Evolutionary conservation across 73 alveolate species (phyloP).

Genomic region (Tetrahymena borealis): DNA sequence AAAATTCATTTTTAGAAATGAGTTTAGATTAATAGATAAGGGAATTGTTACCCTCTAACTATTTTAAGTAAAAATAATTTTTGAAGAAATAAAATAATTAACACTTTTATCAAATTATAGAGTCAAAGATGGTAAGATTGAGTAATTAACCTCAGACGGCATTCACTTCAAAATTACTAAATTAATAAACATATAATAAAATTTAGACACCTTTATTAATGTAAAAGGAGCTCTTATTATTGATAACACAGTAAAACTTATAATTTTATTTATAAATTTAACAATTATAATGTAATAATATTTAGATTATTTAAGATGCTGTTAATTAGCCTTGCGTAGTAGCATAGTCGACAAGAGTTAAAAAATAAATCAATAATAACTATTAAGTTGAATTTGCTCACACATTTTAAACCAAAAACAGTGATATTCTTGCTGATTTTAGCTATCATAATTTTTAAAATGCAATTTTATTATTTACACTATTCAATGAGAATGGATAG

Average conservation of each 20-base stretch:
- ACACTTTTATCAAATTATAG: not conserved
- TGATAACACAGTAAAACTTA: not conserved
- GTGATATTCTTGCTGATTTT: not conserved
- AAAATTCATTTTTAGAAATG: not conserved
- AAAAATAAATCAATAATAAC: not conserved
- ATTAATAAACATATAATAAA: not conserved
- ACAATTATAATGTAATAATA: not conserved
- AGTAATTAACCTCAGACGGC: not conserved
- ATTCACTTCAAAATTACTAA: not conserved
- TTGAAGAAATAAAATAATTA: not conserved
- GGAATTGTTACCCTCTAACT: not conserved
- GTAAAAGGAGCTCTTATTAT: not conserved
- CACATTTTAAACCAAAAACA: not conserved
- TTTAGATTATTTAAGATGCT: not conserved
- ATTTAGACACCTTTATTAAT: not conserved
- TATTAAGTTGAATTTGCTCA: not conserved
- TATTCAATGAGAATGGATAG: not conserved
- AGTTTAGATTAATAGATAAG: not conserved
- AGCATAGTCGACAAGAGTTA: not conserved
- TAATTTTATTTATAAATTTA: not conserved
- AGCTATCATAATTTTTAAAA: not conserved
- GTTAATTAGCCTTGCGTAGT: not conserved
- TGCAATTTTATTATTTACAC: not conserved
- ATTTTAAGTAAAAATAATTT: not conserved
- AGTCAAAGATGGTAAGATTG: not conserved